Conservation (phyloP, 2,329 filamentous ascomycete species). For the Beauveria sp. region DNA sequence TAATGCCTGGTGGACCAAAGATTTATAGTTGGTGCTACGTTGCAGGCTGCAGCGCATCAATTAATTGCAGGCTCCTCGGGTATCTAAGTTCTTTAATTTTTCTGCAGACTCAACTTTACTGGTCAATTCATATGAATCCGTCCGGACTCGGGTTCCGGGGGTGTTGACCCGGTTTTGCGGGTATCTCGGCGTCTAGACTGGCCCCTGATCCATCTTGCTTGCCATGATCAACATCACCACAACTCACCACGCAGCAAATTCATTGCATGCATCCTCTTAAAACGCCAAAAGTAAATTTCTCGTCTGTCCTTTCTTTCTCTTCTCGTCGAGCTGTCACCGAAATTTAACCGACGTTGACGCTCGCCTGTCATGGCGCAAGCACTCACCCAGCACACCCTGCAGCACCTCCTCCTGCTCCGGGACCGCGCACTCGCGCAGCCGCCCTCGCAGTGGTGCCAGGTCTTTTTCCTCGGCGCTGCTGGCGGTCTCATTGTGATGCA, state of each 20-base stretch:
- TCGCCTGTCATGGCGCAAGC: neutral
- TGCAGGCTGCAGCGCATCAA: slow-evolving; percentile 11
- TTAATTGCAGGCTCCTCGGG: no score
- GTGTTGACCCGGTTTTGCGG: neutral
- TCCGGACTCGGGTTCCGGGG: neutral
- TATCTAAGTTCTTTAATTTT: no score
- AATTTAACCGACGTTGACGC: neutral
- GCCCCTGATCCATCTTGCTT: neutral
- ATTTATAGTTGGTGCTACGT: neutral
- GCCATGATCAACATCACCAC: neutral
- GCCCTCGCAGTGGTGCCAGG: slow-evolving; percentile 33
- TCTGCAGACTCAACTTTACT: neutral
- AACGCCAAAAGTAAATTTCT: no score
- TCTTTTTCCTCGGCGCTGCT: slow-evolving; percentile 38
- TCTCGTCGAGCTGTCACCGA: neutral
- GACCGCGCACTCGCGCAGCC: slow-evolving; percentile 10
- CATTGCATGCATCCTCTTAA: neutral
- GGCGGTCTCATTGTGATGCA: slow-evolving; percentile 34
- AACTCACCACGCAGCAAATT: neutral
- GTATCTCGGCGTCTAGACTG: neutral
- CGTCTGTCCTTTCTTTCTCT: no score
- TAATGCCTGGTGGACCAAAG: no score
- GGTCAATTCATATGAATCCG: neutral
- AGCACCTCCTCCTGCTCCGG: neutral
- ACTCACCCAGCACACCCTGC: neutral